Evolutionary conservation across 805 yeast genomes (phyloP).

Genomic region (Metschnikowia santaceciliae): DNA sequence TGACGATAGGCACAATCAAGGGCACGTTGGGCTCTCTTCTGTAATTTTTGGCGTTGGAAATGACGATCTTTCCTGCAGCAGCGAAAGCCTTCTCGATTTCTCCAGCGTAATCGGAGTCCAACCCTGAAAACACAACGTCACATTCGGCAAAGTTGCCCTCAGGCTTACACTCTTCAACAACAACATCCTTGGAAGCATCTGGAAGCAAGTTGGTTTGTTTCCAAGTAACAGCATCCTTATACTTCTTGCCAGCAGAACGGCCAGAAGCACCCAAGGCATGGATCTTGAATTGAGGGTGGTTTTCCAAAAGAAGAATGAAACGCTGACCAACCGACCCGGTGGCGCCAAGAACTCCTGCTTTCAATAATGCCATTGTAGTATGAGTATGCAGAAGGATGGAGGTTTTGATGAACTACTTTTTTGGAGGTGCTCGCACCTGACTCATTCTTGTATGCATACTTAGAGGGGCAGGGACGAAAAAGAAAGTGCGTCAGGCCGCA

Average conservation of each 20-base stretch:
- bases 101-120: conserved; percentile 92
- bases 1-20: conserved; percentile 89
- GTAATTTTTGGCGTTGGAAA: conserved; percentile 95
- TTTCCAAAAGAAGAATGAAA: conserved; percentile 75
- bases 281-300: conserved; percentile 88
- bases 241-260: conserved; percentile 88
- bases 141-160: conserved; percentile 75
- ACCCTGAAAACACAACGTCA: conserved; percentile 91
- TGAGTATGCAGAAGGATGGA: background rate
- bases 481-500: background rate
- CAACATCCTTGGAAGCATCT: conserved; percentile 52
- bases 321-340: conserved; percentile 98
- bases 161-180: conserved; percentile 74
- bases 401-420: background rate
- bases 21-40: conserved; percentile 87
- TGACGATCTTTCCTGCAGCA: conserved; percentile 75
- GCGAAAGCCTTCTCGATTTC: conserved; percentile 82
- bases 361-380: conserved; percentile 29
- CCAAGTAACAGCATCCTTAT: conserved; percentile 87
- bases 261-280: conserved; percentile 86
- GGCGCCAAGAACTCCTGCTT: conserved; percentile 93
- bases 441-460: conserved; percentile 2
- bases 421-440: conserved; percentile 1
- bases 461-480: background rate
- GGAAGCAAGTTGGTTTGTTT: conserved; percentile 88